Conservation (phyloP, 306 rosid genomes). For the Acmispon strigosus region DNA sequence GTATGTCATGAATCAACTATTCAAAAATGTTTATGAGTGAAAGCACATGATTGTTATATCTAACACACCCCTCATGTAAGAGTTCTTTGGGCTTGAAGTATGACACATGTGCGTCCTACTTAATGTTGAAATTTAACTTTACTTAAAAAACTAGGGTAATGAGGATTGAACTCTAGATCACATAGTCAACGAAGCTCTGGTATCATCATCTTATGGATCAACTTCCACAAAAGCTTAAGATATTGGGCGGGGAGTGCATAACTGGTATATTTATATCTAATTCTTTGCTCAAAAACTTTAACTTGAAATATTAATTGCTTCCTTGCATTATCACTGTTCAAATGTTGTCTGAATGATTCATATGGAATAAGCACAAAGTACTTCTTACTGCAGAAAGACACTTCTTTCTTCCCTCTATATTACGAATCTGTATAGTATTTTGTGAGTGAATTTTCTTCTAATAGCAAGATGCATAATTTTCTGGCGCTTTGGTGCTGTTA, state of each 20-base stretch:
- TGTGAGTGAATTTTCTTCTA: not conserved
- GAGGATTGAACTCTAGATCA: no score
- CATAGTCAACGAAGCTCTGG: no score
- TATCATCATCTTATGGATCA: no score
- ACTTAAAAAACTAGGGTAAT: no score
- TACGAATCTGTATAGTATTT: not conserved
- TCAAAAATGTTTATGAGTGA: no score
- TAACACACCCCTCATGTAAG: no score
- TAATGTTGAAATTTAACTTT: no score
- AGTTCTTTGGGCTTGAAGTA: no score
- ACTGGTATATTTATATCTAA: not conserved
- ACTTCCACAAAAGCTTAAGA: not conserved
- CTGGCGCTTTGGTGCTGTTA: constrained; percentile 11
- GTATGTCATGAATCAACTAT: not conserved
- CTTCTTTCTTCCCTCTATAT: not conserved
- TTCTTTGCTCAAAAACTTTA: not conserved
- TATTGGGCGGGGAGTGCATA: not conserved
- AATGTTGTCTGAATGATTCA: not conserved
- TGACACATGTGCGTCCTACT: no score
- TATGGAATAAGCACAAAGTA: not conserved
- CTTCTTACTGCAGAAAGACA: not conserved
- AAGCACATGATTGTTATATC: no score
- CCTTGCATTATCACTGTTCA: not conserved
- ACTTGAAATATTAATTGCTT: not conserved
- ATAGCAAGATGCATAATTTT: not conserved